Conservation (phyloP, 2,329 filamentous ascomycete genomes). For the Lasiodiplodia sp. region DNA sequence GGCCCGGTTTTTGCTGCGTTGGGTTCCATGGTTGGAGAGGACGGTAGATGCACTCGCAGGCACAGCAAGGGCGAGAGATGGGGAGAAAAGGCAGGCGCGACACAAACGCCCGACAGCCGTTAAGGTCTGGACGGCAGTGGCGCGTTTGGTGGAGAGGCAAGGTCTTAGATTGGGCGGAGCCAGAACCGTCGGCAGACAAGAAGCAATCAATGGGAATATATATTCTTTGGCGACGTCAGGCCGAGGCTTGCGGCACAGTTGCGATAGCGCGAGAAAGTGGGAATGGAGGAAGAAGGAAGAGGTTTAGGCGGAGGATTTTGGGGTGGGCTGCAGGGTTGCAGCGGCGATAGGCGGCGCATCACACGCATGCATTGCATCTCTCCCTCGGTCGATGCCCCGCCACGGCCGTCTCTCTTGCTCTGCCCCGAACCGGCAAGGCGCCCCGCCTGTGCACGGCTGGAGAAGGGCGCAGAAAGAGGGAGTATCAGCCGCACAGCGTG, state of each 20-base stretch:
- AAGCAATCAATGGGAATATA: constrained; percentile 3
- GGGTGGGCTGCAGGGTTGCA: constrained; percentile 6
- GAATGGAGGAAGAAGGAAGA: constrained; percentile 28
- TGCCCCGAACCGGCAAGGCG: constrained; percentile 33
- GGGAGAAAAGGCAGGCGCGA: background rate
- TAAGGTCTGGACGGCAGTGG: background rate
- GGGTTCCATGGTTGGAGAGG: background rate
- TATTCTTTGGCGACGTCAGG: background rate
- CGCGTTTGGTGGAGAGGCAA: constrained; percentile 8
- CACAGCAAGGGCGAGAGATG: background rate
- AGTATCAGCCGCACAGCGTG: constrained; percentile 11
- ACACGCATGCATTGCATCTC: constrained; percentile 15
- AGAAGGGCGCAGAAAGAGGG: background rate
- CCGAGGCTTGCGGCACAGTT: constrained; percentile 8
- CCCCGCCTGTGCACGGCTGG: constrained; percentile 5
- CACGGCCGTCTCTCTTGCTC: constrained; percentile 30
- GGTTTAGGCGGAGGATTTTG: background rate
- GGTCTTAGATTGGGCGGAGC: background rate
- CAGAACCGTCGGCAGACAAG: background rate
- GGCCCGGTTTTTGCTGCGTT: background rate
- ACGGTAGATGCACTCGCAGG: background rate
- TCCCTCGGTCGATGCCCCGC: constrained; percentile 27
- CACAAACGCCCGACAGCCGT: background rate
- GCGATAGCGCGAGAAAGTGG: constrained; percentile 26
- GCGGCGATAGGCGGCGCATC: constrained; percentile 15